These are phyloP conservation scores for Claviceps spartinae DNA, from an alignment of 2,329 filamentous ascomycete species.

Conservation along the genomic window DNA sequence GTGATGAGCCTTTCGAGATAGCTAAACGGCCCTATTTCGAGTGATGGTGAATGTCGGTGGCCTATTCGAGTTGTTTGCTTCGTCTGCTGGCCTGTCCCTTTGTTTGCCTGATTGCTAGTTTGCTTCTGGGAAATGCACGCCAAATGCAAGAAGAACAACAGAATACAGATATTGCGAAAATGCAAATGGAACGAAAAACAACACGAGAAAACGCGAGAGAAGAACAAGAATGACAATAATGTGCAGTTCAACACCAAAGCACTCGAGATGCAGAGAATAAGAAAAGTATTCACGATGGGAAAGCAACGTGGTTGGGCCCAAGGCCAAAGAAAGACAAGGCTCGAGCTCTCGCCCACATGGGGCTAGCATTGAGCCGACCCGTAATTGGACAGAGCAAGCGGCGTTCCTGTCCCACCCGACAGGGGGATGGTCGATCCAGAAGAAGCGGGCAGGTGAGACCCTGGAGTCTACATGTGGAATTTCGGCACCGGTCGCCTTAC, in stretches of 20 bases:
- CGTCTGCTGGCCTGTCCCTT: neutral
- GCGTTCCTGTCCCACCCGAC: neutral
- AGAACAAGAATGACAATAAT: neutral
- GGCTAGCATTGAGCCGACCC: neutral
- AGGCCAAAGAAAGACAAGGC: neutral
- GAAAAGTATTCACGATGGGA: neutral
- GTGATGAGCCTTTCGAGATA: neutral
- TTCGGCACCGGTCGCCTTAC: too few species aligned
- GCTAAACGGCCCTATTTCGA: neutral
- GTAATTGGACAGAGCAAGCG: neutral
- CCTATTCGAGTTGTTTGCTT: neutral
- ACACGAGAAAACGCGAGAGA: neutral
- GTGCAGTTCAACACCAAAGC: neutral
- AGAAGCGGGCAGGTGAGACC: neutral
- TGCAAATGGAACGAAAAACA: neutral
- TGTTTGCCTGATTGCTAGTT: neutral
- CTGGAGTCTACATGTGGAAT: neutral
- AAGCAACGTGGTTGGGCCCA: neutral
- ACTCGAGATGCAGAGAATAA: neutral
- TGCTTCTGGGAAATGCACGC: conserved; percentile 1
- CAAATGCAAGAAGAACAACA: neutral
- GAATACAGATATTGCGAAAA: neutral
- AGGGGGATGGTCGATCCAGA: neutral
- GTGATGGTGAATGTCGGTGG: neutral
- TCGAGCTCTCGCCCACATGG: neutral